phyloP scores from a whole-genome alignment of 306 rosid genomes.

The Medicago lupulina region DNA sequence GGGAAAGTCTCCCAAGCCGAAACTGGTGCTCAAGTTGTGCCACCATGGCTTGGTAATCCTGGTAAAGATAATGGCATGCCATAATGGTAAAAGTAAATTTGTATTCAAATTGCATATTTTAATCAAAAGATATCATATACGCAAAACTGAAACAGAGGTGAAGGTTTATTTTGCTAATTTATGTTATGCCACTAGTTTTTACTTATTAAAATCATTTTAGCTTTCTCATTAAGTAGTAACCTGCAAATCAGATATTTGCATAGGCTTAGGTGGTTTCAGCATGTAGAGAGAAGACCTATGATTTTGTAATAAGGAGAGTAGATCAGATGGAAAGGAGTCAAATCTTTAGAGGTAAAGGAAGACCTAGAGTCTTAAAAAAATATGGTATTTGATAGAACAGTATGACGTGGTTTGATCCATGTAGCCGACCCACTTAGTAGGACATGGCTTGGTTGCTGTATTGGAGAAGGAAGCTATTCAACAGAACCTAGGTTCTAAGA shows the following conservation, averaged over 20 bases:
- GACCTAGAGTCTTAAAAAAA: too few species aligned
- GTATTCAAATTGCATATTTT: conserved; percentile 36
- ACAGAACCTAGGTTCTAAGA: not conserved
- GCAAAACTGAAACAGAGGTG: conserved; percentile 15
- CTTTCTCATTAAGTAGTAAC: conserved; percentile 16
- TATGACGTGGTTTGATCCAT: too few species aligned
- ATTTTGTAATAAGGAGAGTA: too few species aligned
- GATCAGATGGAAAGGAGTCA: too few species aligned
- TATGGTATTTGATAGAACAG: too few species aligned
- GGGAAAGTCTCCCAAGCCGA: conserved; percentile 88
- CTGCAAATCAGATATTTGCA: conserved; percentile 9
- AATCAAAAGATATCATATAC: conserved; percentile 27
- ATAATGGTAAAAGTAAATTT: conserved; percentile 30
- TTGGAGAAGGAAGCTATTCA: not conserved
- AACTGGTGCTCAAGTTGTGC: conserved; percentile 98
- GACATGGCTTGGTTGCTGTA: not conserved
- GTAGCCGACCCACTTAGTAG: too few species aligned
- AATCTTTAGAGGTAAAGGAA: too few species aligned
- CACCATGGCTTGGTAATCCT: conserved; percentile 98
- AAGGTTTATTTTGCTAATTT: conserved; percentile 4
- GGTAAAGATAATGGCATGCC: conserved; percentile 37
- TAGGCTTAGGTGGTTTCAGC: not conserved
- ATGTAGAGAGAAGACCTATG: too few species aligned
- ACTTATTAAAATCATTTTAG: conserved; percentile 28
- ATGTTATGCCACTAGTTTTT: conserved; percentile 28